A percentile compares a stretch with the other conserved stretches of the same genome.
Evolutionary conservation across 768 basidiomycete genomes (phyloP).

Genomic region (Steccherinum ochraceum): DNA sequence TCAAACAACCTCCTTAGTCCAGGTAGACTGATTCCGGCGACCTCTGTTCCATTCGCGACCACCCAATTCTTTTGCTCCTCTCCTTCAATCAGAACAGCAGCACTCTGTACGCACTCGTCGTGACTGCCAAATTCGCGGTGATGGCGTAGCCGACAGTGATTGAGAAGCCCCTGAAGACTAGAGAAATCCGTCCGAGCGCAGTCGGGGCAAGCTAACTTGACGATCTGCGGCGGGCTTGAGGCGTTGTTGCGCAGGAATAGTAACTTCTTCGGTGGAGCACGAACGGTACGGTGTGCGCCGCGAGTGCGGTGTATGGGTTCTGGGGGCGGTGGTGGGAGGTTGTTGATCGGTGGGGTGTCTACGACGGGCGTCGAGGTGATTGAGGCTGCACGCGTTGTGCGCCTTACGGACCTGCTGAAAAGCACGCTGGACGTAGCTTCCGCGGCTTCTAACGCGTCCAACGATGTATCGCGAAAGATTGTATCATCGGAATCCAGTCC

Average conservation of each 20-base stretch:
- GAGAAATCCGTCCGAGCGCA: conserved; percentile 43
- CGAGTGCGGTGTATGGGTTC: conserved; percentile 14
- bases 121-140: conserved; percentile 42
- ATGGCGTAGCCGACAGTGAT: conserved; percentile 46
- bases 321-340: background rate
- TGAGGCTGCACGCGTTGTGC: conserved; percentile 15
- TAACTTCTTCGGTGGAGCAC: conserved; percentile 25
- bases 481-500: background rate
- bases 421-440: conserved; percentile 34
- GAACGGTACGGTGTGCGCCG: conserved; percentile 10
- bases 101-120: conserved; percentile 43
- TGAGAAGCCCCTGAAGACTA: conserved; percentile 45
- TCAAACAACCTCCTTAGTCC: conserved; percentile 43
- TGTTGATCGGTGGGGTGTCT: conserved; percentile 14
- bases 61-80: conserved; percentile 28
- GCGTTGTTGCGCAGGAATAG: conserved; percentile 33
- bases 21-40: conserved; percentile 35
- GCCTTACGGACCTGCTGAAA: conserved; percentile 25
- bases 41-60: conserved; percentile 32
- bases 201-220: conserved; percentile 35
- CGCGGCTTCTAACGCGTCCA: conserved; percentile 35
- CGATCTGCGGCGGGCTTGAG: conserved; percentile 25
- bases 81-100: conserved; percentile 30
- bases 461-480: conserved; percentile 31
- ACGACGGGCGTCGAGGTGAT: background rate